A percentile compares a stretch with the other conserved stretches of the same genome.
Conservation (phyloP, 73 alveolate species). For the Chromera velia region DNA sequence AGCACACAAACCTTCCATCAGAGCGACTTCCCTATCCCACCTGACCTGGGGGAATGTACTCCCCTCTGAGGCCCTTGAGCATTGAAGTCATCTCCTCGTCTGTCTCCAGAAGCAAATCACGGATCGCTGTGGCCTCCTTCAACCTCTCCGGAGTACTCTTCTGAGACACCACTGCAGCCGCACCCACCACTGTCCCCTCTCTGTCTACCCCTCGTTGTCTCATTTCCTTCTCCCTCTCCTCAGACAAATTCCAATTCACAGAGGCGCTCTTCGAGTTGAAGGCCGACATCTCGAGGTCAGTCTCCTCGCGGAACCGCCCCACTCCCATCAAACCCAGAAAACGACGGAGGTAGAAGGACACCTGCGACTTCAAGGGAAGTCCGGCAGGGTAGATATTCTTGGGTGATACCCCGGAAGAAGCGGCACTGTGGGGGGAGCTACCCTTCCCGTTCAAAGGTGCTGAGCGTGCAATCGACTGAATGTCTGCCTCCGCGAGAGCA, state of each 20-base stretch:
- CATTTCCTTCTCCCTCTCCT: neutral
- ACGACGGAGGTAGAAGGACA: neutral
- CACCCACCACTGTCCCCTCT: neutral
- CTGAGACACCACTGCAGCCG: neutral
- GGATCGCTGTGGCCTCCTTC: conserved; percentile 1
- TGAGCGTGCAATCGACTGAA: no score
- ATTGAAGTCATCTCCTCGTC: conserved; percentile 12
- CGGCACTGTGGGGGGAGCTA: no score
- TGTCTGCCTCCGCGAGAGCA: no score
- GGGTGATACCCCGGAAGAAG: no score
- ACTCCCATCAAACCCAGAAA: neutral
- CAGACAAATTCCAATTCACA: no score
- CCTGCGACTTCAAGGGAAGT: no score
- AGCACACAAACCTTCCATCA: no score
- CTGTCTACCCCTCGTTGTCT: neutral
- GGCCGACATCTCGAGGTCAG: neutral
- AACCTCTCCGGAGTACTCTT: neutral
- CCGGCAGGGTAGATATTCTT: no score
- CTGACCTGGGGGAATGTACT: neutral
- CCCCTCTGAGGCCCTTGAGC: conserved; percentile 26
- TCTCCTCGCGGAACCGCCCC: neutral
- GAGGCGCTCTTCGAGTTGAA: neutral
- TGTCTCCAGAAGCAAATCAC: neutral
- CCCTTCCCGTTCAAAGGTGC: neutral
- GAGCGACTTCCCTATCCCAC: no score